Conservation (phyloP, 192 early-diverging fungal genomes). For the Thamnidium elegans region DNA sequence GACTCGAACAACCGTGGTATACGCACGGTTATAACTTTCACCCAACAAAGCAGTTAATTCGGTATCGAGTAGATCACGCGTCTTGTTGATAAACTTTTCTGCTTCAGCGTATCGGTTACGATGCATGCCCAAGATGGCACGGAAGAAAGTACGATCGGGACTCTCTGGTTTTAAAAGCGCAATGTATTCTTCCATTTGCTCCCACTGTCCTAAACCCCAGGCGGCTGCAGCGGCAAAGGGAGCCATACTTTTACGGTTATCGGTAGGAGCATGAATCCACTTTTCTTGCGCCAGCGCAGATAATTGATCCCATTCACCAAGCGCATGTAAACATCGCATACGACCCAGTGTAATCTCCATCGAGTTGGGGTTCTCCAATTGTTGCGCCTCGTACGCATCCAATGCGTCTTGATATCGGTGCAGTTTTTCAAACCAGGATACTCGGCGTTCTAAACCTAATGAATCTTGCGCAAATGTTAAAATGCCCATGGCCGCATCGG, state of each 20-base stretch:
- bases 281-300: slow-evolving; percentile 74
- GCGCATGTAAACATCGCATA: slow-evolving; percentile 89
- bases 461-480: slow-evolving; percentile 83
- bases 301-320: slow-evolving; percentile 91
- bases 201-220: slow-evolving; percentile 87
- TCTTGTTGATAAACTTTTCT: slow-evolving; percentile 69
- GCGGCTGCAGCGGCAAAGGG: slow-evolving; percentile 89
- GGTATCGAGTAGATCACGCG: slow-evolving; percentile 79
- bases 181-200: slow-evolving; percentile 89
- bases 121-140: slow-evolving; percentile 82
- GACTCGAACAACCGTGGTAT: slow-evolving; percentile 81
- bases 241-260: slow-evolving; percentile 74
- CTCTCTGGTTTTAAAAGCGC: slow-evolving; percentile 71
- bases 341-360: slow-evolving; percentile 76
- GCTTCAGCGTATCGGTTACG: slow-evolving; percentile 75
- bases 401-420: slow-evolving; percentile 94
- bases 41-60: slow-evolving; percentile 83
- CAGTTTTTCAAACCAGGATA: slow-evolving; percentile 91
- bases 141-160: slow-evolving; percentile 82
- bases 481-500: slow-evolving; percentile 95
- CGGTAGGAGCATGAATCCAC: slow-evolving; percentile 59
- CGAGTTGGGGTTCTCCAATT: slow-evolving; percentile 74
- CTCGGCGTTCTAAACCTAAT: slow-evolving; percentile 80
- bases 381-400: slow-evolving; percentile 74
- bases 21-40: slow-evolving; percentile 93